A percentile compares a stretch with the other conserved stretches of the same genome.
Conservation (phyloP, 1,139 yeast species). For the Debaryomycetaceae sp. region DNA sequence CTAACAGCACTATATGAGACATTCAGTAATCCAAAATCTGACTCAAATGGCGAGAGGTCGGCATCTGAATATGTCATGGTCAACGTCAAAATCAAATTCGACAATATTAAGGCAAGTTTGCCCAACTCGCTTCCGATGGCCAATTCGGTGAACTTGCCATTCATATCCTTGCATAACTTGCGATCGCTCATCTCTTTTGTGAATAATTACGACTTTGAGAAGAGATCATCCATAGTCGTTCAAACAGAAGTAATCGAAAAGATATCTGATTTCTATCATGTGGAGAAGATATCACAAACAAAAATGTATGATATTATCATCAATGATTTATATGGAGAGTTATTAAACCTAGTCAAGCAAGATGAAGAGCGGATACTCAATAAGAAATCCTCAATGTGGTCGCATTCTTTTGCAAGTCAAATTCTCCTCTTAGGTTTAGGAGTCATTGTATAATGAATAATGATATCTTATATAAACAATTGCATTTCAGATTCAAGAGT, state of each 20-base stretch:
- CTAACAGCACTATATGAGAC: conserved; percentile 44
- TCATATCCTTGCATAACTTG: conserved; percentile 56
- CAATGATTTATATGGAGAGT: conserved; percentile 57
- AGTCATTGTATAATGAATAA: conserved; percentile 41
- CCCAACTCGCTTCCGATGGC: conserved; percentile 54
- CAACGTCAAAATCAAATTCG: conserved; percentile 60
- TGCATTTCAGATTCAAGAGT: no score
- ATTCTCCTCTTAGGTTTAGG: conserved; percentile 56
- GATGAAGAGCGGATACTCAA: conserved; percentile 44
- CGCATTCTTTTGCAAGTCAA: conserved; percentile 60
- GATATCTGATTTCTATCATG: conserved; percentile 47
- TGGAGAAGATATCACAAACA: conserved; percentile 46
- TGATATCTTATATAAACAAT: not conserved
- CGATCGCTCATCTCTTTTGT: conserved; percentile 59
- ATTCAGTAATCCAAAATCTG: conserved; percentile 20
- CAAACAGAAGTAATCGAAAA: conserved; percentile 62
- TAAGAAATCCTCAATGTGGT: conserved; percentile 52
- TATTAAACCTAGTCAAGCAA: conserved; percentile 49
- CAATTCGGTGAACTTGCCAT: conserved; percentile 49
- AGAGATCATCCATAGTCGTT: conserved; percentile 35
- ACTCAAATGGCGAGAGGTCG: conserved; percentile 5
- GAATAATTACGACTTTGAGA: conserved; percentile 33
- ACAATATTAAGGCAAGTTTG: conserved; percentile 55
- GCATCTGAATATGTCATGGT: conserved; percentile 55
- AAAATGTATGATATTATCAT: conserved; percentile 52